Evolutionary conservation across 345 rosid genomes (phyloP).

Genomic region (Cardiospermum halicacabum): DNA sequence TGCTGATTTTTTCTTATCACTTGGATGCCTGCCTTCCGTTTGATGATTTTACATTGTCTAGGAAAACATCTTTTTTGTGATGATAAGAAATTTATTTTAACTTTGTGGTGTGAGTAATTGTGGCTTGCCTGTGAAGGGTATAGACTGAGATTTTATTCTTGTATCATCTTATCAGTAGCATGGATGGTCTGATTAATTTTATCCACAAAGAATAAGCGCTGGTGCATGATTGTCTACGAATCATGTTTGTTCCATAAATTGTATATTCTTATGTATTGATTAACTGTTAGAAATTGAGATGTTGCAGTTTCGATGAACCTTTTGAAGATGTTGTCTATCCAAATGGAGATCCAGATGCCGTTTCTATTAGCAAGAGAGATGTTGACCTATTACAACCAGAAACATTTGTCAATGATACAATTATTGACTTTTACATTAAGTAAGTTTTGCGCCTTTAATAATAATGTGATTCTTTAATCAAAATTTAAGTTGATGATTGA

Average conservation of each 20-base stretch:
- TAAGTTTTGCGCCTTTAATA: slow-evolving; percentile 26
- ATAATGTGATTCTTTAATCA: background rate
- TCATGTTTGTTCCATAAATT: background rate
- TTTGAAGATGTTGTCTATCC: slow-evolving; percentile 91
- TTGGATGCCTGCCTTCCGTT: background rate
- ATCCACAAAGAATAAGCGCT: background rate
- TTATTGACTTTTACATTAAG: slow-evolving; percentile 97
- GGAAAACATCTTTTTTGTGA: background rate
- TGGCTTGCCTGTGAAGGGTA: background rate
- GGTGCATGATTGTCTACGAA: background rate
- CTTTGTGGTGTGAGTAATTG: background rate
- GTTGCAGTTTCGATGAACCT: slow-evolving; percentile 72
- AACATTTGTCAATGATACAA: slow-evolving; percentile 90
- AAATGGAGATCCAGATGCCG: slow-evolving; percentile 90
- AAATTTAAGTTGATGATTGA: too few species aligned
- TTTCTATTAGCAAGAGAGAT: slow-evolving; percentile 86
- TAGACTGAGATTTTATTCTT: background rate
- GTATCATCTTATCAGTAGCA: background rate
- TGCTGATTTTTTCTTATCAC: background rate
- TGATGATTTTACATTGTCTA: background rate
- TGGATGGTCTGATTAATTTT: background rate
- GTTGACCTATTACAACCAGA: slow-evolving; percentile 93
- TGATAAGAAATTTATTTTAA: background rate
- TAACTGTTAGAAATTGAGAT: slow-evolving; percentile 23
- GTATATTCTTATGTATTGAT: slow-evolving; percentile 7